Percentiles rank a stretch among this genome's conserved stretches.
phyloP scores from a whole-genome alignment of 2,329 filamentous ascomycete genomes.

The Basipetospora sp. region DNA sequence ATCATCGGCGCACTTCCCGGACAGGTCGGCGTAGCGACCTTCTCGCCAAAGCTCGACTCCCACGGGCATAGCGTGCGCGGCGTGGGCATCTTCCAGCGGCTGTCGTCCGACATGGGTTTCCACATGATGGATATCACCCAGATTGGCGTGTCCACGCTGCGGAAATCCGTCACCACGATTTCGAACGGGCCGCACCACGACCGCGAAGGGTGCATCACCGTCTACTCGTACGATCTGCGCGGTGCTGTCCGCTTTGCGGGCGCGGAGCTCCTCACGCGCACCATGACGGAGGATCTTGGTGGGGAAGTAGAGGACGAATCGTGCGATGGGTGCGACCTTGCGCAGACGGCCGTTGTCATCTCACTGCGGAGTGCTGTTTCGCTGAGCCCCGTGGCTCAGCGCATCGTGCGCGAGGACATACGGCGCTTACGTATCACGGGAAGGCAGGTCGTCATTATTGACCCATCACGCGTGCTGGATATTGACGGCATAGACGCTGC shows the following conservation, averaged over 20 bases:
- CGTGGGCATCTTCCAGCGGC: slow-evolving; percentile 17
- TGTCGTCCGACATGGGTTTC: slow-evolving; percentile 19
- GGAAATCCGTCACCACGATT: slow-evolving; percentile 17
- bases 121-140: slow-evolving; percentile 23
- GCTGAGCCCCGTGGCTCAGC: slow-evolving; percentile 15
- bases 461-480: slow-evolving; percentile 14
- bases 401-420: slow-evolving; percentile 17
- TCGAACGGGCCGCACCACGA: slow-evolving; percentile 14
- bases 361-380: slow-evolving; percentile 20
- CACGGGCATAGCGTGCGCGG: slow-evolving; percentile 20
- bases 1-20: slow-evolving; percentile 20
- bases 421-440: slow-evolving; percentile 12
- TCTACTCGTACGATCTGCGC: slow-evolving; percentile 15
- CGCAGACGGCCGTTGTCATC: slow-evolving; percentile 18
- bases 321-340: slow-evolving; percentile 12
- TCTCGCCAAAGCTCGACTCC: slow-evolving; percentile 19
- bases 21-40: slow-evolving; percentile 18
- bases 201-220: no score
- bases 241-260: slow-evolving; percentile 21
- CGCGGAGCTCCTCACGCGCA: slow-evolving; percentile 18
- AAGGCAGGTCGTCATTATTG: slow-evolving; percentile 17
- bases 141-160: slow-evolving; percentile 16
- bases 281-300: slow-evolving; percentile 16
- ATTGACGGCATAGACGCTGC: slow-evolving; percentile 9
- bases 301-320: slow-evolving; percentile 12